Evolutionary conservation across 139 green algal genomes (phyloP).

Genomic region (Asterochloris sp.): DNA sequence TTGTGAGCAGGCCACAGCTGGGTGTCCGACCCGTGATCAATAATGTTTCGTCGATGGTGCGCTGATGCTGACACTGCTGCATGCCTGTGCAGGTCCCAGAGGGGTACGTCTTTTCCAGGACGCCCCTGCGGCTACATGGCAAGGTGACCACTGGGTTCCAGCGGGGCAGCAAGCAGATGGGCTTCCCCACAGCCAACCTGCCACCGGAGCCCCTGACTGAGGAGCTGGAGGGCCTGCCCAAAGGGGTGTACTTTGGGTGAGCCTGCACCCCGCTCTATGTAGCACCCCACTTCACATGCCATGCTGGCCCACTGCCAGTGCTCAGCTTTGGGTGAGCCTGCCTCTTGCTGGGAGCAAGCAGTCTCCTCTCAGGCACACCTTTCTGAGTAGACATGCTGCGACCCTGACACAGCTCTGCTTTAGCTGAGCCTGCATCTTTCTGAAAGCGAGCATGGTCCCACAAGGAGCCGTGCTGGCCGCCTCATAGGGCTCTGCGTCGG

Average conservation of each 20-base stretch:
- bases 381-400: too few relatives aligned
- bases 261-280: background rate
- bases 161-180: slow-evolving; percentile 83
- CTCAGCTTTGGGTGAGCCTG: too few relatives aligned
- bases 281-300: background rate
- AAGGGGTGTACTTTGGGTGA: slow-evolving; percentile 93
- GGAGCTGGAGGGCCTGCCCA: slow-evolving; percentile 44
- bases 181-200: slow-evolving; percentile 88
- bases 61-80: background rate
- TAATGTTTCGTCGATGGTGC: background rate
- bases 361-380: too few relatives aligned
- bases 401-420: too few relatives aligned
- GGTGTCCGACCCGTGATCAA: too few relatives aligned
- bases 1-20: too few relatives aligned
- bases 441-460: too few relatives aligned
- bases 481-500: too few relatives aligned
- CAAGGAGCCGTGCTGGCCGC: too few relatives aligned
- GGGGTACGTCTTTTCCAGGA: slow-evolving; percentile 22
- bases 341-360: too few relatives aligned
- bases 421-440: too few relatives aligned
- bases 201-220: slow-evolving; percentile 47
- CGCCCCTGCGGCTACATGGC: slow-evolving; percentile 42
- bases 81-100: slow-evolving; percentile 34
- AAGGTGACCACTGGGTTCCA: slow-evolving; percentile 76
- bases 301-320: too few relatives aligned